Percentiles rank a stretch among this genome's conserved stretches.
phyloP scores from a whole-genome alignment of 2,329 filamentous ascomycete genomes.

The Tolypocladium pustulatum region DNA sequence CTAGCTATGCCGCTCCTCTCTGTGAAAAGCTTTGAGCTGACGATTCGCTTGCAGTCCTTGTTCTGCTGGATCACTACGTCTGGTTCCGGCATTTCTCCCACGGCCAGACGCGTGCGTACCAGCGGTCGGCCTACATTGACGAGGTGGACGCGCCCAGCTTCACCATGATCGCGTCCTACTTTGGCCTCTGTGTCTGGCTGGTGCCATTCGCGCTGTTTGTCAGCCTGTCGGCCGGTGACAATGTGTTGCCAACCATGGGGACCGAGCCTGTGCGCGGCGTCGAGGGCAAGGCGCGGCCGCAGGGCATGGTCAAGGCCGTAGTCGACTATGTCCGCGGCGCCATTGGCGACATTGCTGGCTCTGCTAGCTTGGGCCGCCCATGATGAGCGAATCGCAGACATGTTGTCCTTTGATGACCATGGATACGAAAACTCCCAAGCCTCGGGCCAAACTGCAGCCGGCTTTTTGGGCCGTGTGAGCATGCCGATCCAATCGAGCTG shows the following conservation, averaged over 20 bases:
- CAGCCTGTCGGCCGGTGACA: conserved; percentile 85
- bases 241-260: conserved; percentile 87
- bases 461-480: background rate
- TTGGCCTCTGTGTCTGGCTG: conserved; percentile 92
- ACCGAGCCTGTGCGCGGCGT: conserved; percentile 42
- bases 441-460: background rate
- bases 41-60: conserved; percentile 48
- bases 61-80: conserved; percentile 82
- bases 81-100: conserved; percentile 92
- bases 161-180: conserved; percentile 90
- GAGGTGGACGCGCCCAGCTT: conserved; percentile 63
- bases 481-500: background rate
- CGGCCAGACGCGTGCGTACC: conserved; percentile 46
- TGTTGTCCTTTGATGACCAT: background rate
- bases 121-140: conserved; percentile 52
- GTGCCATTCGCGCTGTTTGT: conserved; percentile 94
- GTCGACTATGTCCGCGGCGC: conserved; percentile 46
- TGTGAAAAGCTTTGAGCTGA: too few species aligned
- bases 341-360: conserved; percentile 34
- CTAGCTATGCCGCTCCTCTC: conserved; percentile 11
- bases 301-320: conserved; percentile 56
- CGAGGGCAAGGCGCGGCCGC: conserved; percentile 39
- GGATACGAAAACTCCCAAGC: background rate
- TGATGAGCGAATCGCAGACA: conserved; percentile 2
- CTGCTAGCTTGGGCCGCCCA: conserved; percentile 11